Evolutionary conservation across 768 basidiomycete genomes (phyloP), one percentile per base, ranked within the genome.

Genomic region (Phylloporus sp.): DNA sequence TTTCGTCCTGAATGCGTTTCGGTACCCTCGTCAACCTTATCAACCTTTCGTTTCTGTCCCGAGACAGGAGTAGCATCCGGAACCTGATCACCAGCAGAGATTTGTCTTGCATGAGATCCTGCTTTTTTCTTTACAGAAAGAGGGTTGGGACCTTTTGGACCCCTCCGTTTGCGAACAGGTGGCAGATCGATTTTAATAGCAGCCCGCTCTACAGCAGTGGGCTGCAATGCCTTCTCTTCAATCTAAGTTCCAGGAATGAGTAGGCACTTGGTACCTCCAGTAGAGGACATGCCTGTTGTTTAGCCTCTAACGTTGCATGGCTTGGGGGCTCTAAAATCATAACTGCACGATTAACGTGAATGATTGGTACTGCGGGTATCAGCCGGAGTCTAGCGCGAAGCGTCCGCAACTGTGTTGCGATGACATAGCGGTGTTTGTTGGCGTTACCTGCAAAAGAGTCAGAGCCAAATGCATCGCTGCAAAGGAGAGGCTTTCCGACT

Each of bases 281-380:
- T 13, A 31, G 22, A 41, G 47, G 41, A 68, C 77, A 50, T 59
- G 82, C 89, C 61, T 68, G 61, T 46, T 77, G 75, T 68, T 97
- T 97, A 39, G 76, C 76, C 47, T 75, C 65, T 11, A 92, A 63
- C 1, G 94, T 98, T 3, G 76, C 76, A 50, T 89, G 82, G 56
- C 88, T 90, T 0, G 92, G 91, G 7, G 92, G 91, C 67, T 95
- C 94, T 23, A 98, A 78, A 18, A 99, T 82, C 80, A 97, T 85
- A 11, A 98, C 95, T 1, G 91, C 84, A 28, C 90, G 88, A 62
- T 92, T 95, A 54, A 97, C 78, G 67, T 97, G 95, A 34, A 98
- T 75, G 54, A 98, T 80, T 0, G 97, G 97, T 0, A 92, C 84
- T 2, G 84, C 95, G 10, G 94, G 88, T 34, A 97, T 78, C 5